Evolutionary conservation across 805 yeast genomes (phyloP).

Genomic region (Metschnikowia baotianmanensis): DNA sequence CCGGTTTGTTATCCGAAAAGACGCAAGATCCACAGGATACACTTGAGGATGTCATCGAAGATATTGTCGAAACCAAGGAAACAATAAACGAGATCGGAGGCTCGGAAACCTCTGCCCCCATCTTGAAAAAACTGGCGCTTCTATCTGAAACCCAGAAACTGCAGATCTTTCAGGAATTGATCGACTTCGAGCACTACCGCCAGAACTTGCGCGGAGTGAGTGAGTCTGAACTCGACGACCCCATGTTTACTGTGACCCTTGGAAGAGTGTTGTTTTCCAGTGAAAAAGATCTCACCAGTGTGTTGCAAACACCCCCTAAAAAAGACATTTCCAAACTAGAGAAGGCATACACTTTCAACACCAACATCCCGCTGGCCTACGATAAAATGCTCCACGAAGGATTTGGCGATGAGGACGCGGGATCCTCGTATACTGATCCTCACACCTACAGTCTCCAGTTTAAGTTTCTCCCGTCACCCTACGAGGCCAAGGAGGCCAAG

Average conservation of each 20-base stretch:
- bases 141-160: constrained; percentile 14
- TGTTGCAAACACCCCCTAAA: constrained; percentile 4
- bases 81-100: neutral
- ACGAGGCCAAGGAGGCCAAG: constrained; percentile 14
- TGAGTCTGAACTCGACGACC: constrained; percentile 19
- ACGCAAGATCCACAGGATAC: too few species aligned
- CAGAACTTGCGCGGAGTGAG: constrained; percentile 22
- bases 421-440: constrained; percentile 19
- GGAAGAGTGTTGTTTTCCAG: constrained; percentile 38
- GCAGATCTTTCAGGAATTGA: constrained; percentile 24
- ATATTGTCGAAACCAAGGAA: constrained; percentile 1
- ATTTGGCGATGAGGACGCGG: constrained; percentile 17
- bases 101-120: neutral
- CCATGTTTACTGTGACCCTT: constrained; percentile 36
- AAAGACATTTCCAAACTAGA: neutral
- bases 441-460: constrained; percentile 41
- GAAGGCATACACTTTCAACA: constrained; percentile 26
- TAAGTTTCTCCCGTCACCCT: constrained; percentile 46
- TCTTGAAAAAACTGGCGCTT: neutral
- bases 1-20: constrained; percentile 2
- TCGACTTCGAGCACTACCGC: constrained; percentile 26
- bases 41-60: constrained; percentile 4
- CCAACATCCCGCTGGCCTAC: constrained; percentile 32
- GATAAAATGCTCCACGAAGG: constrained; percentile 35
- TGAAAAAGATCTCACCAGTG: constrained; percentile 1